A percentile compares a stretch with the other conserved stretches of the same genome.
phyloP scores from a whole-genome alignment of 176 grass and related monocot species.

The Alloteropsis semialata region DNA sequence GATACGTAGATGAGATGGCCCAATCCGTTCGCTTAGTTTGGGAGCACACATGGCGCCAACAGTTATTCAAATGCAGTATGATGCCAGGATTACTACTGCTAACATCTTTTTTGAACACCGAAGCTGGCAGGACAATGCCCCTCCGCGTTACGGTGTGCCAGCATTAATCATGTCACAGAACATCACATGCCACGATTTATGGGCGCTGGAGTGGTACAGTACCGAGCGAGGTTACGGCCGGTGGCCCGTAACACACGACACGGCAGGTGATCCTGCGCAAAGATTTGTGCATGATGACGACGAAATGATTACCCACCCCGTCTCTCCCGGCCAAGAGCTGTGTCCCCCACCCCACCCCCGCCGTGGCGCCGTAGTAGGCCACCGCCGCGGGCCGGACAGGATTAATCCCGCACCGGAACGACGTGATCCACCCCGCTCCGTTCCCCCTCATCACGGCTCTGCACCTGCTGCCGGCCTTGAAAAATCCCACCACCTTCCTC shows the following conservation, averaged over 20 bases:
- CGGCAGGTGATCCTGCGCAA: neutral
- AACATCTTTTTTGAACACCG: too few species aligned
- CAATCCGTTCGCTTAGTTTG: neutral
- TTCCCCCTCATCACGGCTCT: constrained; percentile 21
- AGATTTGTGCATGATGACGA: neutral
- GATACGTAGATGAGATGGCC: too few species aligned
- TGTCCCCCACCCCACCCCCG: neutral
- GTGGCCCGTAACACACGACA: neutral
- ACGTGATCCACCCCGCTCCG: neutral
- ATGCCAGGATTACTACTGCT: too few species aligned
- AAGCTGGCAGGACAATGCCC: too few species aligned
- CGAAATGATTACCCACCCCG: constrained; percentile 15
- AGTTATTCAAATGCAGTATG: constrained; percentile 17
- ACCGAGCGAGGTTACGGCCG: neutral
- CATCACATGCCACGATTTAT: neutral
- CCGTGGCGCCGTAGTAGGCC: too few species aligned
- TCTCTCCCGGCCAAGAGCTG: neutral
- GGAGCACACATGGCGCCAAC: constrained; percentile 20
- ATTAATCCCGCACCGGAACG: neutral
- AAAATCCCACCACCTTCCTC: constrained; percentile 7
- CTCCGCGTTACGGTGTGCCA: neutral
- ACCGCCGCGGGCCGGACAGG: too few species aligned
- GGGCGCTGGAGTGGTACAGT: neutral
- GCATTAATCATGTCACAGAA: neutral
- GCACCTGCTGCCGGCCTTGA: constrained; percentile 11